Evolutionary conservation across 768 basidiomycete genomes (phyloP), one percentile per base, ranked within the genome.

Genomic region (Boletus subparvulus): DNA sequence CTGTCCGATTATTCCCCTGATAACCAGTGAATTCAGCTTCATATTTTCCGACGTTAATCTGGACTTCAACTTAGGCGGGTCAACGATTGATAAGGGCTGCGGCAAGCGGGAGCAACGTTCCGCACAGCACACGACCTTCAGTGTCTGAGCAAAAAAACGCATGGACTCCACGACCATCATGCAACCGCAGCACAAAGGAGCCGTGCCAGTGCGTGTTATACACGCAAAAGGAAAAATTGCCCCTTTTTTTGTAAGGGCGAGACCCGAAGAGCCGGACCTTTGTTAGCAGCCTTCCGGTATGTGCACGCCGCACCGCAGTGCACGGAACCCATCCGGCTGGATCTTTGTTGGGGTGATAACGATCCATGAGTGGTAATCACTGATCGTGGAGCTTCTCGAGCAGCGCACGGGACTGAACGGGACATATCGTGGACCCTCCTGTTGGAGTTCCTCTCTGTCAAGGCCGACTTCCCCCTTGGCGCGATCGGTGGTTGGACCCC

Each of bases 191-290:
- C 56, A 92, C 93, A 35, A 84, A 85, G 65, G 79, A 89, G 75
- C 95, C 92, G 21, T 75, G 88, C 69, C 77, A 92, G 74, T 94
- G 98, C 78, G 53, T 66, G 64, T 56, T 41, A 24, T 40, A 39
- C 55, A 59, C 67, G 42, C 48, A 69, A 86, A 86, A 75, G 84
- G 84, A 71, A 94, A 93, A 75, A 87, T 90, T 66, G 84, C 92
- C 17, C 80, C 65, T 52, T 50, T 48, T 52, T 80, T 69, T 92
- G 92, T 69, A 90, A 91, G 89, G 93, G 30, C 85, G 95, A 61
- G 91, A 85, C 59, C 96, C 96, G 0, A 90, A 86, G 6, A 88
- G 86, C 73, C 51, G 65, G 54, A 42, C 51, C 35, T 93, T 90
- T 26, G 84, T 92, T 52, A 87, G 85, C 81, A 92, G 93, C 52